Evolutionary conservation across 2,329 filamentous ascomycete species (phyloP).

Genomic region (Malbranchea zuffiana): DNA sequence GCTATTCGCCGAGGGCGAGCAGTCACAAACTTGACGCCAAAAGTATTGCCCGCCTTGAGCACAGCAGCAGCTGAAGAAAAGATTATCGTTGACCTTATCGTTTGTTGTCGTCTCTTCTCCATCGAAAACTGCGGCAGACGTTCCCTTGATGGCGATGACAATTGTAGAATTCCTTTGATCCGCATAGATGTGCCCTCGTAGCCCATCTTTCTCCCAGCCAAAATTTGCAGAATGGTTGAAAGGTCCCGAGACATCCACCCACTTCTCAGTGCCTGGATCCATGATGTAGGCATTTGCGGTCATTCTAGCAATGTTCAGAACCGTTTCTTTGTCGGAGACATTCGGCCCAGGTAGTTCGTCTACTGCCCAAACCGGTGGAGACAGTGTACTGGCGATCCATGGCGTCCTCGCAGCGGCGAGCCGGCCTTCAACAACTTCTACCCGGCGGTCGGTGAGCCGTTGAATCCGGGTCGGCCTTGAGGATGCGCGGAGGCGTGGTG

Average conservation of each 20-base stretch:
- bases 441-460: conserved; percentile 66
- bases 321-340: conserved; percentile 70
- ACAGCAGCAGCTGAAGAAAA: conserved; percentile 97
- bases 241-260: conserved; percentile 65
- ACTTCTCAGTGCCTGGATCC: conserved; percentile 59
- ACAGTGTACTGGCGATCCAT: conserved; percentile 57
- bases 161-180: conserved; percentile 78
- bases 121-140: conserved; percentile 80
- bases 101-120: conserved; percentile 95
- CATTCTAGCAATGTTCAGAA: conserved; percentile 78
- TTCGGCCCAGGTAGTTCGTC: conserved; percentile 72
- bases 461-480: conserved; percentile 62
- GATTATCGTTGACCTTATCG: conserved; percentile 94
- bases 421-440: conserved; percentile 65
- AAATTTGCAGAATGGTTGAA: conserved; percentile 86
- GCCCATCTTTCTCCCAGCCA: conserved; percentile 80
- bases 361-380: conserved; percentile 67
- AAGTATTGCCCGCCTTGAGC: conserved; percentile 82
- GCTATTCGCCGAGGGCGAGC: conserved; percentile 71
- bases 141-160: conserved; percentile 87
- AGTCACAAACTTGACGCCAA: conserved; percentile 89
- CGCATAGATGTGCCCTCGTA: conserved; percentile 85
- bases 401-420: conserved; percentile 60
- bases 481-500: conserved; percentile 48
- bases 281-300: conserved; percentile 80